phyloP scores from a whole-genome alignment of 495 filamentous ascomycete species.

The Oleoguttula mirabilis region DNA sequence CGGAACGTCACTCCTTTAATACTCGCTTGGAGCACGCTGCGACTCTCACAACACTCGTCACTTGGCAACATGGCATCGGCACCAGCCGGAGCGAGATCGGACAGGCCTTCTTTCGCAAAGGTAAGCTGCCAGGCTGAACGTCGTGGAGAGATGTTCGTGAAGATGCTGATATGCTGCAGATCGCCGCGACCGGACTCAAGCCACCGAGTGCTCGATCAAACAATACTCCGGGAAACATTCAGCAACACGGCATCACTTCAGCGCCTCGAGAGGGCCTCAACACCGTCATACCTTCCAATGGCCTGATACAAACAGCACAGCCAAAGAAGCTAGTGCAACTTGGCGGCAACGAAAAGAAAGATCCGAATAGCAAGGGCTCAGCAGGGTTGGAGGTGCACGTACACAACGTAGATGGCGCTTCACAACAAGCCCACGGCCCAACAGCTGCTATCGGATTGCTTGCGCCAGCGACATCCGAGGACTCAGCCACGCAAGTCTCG shows the following conservation, averaged over 20 bases:
- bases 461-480: conserved; percentile 23
- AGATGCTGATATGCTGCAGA: conserved; percentile 6
- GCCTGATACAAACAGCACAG: not conserved
- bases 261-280: conserved; percentile 5
- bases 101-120: conserved; percentile 42
- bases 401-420: not conserved
- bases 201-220: conserved; percentile 2
- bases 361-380: not conserved
- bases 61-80: conserved; percentile 11
- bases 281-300: conserved; percentile 1
- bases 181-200: conserved; percentile 15
- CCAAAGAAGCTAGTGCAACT: not conserved
- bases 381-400: conserved; percentile 3
- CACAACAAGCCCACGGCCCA: not conserved
- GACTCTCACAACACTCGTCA: conserved; percentile 1
- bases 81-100: not conserved
- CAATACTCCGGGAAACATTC: not conserved
- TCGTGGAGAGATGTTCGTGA: too few species aligned
- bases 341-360: not conserved
- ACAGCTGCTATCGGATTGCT: conserved; percentile 6
- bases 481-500: conserved; percentile 47
- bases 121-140: too few species aligned
- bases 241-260: conserved; percentile 6
- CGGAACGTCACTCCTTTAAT: conserved; percentile 10
- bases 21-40: conserved; percentile 1